Base-by-base conservation (phyloP, 1,284 basidiomycete genomes). In the Sanghuangporus weigelae region DNA sequence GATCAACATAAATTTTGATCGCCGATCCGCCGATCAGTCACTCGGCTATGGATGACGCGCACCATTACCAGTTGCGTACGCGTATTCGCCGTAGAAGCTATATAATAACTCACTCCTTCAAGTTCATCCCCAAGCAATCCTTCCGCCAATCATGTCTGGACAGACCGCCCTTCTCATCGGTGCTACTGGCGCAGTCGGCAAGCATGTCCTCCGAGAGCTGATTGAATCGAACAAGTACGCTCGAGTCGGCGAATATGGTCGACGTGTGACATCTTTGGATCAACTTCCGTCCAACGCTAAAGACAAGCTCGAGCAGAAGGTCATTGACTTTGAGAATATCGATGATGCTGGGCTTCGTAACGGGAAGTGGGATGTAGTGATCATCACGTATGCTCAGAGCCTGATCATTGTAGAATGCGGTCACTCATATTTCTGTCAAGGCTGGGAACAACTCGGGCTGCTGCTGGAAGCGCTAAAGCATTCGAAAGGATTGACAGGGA, bases 321-420 rank as follows among this genome's bases (percentile, higher is more conserved):
- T 74, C 1, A 78, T 92, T 63, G 82, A 90, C 70, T 90, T 87
- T 69, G 88, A 90, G 69, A 84, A 84, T 59, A 68, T 89, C 4
- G 79, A 79, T 16, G 76, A 78, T 46, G 76, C 79, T 0, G 81
- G 78, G 31, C 66, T 89, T 66, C 77, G 75, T 42, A 77, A 81
- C 0, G 82, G 78, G 3, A 79, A 82, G 49, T 89, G 85, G 83
- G 87, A 91, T 71, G 83, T 86, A n/a, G 83, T 92, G 0, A 85
- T 83, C 65, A 71, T 76, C 53, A 69, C 73, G 57, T 70, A 63
- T 26, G 68, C 60, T 58, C 19, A 36, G 49, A 12, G 14, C 6
- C 31, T 26, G 21, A 5, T 11, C 54, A 26, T 12, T 16, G 31
- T 55, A n/a, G 8, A 19, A 50, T 57, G n/a, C n/a, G 31, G 49